Conservation (phyloP, 1,139 yeast species). For the Hansenula sp. region DNA sequence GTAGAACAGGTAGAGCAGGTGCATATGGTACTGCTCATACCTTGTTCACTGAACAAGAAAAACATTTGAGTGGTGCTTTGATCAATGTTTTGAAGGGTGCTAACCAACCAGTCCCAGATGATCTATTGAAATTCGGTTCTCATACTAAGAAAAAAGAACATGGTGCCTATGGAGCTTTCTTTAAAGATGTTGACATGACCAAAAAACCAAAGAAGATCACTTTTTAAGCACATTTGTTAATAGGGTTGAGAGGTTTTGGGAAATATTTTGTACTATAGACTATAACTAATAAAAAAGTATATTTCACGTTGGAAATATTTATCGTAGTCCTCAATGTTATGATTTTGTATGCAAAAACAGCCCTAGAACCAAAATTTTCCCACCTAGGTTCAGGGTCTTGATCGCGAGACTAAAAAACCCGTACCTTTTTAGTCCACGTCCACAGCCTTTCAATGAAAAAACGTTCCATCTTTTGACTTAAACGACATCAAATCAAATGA, state of each 20-base stretch:
- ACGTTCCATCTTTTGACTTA: constrained; percentile 1
- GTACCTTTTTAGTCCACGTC: not conserved
- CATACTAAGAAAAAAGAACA: constrained; percentile 98
- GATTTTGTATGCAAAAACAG: too few species aligned
- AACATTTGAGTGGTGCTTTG: constrained; percentile 93
- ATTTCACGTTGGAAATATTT: too few species aligned
- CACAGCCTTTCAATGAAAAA: not conserved
- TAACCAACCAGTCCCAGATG: constrained; percentile 95
- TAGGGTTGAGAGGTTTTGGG: too few species aligned
- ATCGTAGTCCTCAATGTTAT: too few species aligned
- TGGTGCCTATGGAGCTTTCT: constrained; percentile 94
- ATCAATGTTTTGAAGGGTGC: constrained; percentile 92
- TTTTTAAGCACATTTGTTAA: constrained; percentile 40
- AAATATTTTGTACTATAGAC: not conserved
- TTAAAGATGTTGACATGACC: constrained; percentile 82
- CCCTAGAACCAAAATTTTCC: too few species aligned
- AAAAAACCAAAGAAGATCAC: constrained; percentile 91
- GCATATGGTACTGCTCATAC: constrained; percentile 94
- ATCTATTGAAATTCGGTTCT: constrained; percentile 89
- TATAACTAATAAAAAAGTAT: too few species aligned
- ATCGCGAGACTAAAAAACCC: too few species aligned
- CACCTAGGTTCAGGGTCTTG: too few species aligned
- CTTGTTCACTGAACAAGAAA: constrained; percentile 93
- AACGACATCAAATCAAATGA: not conserved
- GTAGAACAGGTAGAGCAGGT: constrained; percentile 99